Percentiles rank a stretch among this genome's conserved stretches.
Conservation (phyloP, 192 early-diverging fungal species). For the Coemansia reversa region DNA sequence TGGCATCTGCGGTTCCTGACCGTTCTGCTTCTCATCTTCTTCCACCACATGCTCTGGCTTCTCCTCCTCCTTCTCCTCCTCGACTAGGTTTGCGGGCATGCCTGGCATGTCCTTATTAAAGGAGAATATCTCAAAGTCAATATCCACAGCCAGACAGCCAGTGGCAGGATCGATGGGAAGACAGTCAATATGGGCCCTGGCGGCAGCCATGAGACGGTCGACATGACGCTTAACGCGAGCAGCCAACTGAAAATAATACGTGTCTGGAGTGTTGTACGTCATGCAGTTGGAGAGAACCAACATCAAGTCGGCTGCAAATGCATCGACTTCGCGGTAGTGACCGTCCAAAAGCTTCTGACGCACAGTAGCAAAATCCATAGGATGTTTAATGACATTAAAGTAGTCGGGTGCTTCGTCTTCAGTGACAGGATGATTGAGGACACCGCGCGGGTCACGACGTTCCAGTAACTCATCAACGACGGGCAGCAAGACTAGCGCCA, state of each 20-base stretch:
- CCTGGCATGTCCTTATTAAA: conserved; percentile 13
- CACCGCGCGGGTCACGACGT: conserved; percentile 68
- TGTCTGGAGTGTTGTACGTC: conserved; percentile 50
- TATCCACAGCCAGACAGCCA: conserved; percentile 24
- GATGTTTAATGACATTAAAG: conserved; percentile 60
- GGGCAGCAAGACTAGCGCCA: conserved; percentile 65
- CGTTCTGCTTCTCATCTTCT: background rate
- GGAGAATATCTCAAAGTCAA: conserved; percentile 34
- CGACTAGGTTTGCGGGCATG: conserved; percentile 1
- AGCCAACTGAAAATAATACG: conserved; percentile 48
- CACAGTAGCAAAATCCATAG: conserved; percentile 80
- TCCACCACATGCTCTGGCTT: conserved; percentile 1
- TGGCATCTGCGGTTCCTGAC: background rate
- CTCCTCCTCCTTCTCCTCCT: background rate
- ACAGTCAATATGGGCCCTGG: background rate
- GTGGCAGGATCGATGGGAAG: conserved; percentile 42
- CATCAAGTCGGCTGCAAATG: conserved; percentile 56
- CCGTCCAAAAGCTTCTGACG: conserved; percentile 56
- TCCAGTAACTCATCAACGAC: conserved; percentile 65
- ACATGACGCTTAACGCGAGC: conserved; percentile 30
- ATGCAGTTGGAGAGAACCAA: conserved; percentile 47
- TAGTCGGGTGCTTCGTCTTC: conserved; percentile 74
- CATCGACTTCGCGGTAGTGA: conserved; percentile 60
- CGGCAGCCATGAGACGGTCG: conserved; percentile 22
- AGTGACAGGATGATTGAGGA: conserved; percentile 71